Evolutionary conservation across 2,329 filamentous ascomycete species (phyloP), one percentile per base, ranked within the genome.

Genomic region (Arthrobotrys pseudoclavata): DNA sequence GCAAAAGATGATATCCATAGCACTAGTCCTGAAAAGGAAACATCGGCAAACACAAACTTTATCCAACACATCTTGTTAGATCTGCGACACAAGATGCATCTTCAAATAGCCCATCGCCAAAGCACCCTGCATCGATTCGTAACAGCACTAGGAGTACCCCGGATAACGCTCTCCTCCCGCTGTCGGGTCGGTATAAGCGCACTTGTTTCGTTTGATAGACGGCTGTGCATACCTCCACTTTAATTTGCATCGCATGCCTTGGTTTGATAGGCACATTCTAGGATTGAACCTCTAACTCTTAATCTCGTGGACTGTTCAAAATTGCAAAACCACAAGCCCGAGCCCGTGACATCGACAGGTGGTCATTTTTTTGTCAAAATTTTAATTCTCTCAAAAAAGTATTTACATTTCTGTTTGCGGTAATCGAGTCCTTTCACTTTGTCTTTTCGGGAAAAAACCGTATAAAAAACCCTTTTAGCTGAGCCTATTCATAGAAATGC

Each of bases 401-500:
- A 48, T 48, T 10, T 48, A 5, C 1, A 48, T 63, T 63, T 48
- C 60, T 34, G 26, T 63, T 63, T 18, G n/a, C 48, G 60, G 60
- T 34, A 63, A 48, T 60, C 34, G 18, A 42, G 34, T 26, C 34
- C 18, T 60, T 60, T 60, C 9, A 0, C n/a, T 60, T 40, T n/a
- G 13, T 24, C 55, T 26, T 26, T 26, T 26, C 42, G 10, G 34
- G 20, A n/a, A 42, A 42, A 60, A n/a, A 7, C 15, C 12, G 29
- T 31, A 24, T 15, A 31, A 53, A 31, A 57, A 37, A 57, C 29
- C 6, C 3, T n/a, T 57, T 40, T 34, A 10, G n/a, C 34, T 15
- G 6, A 40, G 55, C 42, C 55, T 60, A 60, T 60, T 60, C 55
- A 60, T 63, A 63, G 60, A 66, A 66, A 76, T 76, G 72, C 72